Base-by-base conservation (phyloP, 306 rosid species). In the Casuarina glauca region DNA sequence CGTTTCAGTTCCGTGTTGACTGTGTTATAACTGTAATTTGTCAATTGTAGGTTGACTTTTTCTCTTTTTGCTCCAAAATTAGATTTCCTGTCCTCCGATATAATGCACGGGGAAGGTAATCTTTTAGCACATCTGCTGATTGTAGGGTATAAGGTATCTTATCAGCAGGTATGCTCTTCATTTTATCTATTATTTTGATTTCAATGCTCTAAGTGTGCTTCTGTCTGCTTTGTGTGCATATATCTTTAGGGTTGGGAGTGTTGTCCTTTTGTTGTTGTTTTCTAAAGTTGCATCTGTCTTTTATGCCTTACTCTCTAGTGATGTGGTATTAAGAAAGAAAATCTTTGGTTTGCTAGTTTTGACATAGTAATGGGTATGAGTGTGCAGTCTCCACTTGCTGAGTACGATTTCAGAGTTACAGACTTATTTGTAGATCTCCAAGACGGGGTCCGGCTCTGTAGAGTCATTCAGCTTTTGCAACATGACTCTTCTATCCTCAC, bases 101-200 rank as follows among this genome's bases (percentile, higher is more conserved):
- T 92, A 73, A 90, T 92, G 97, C 97, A 86, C 2, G 98, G 98
- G 74, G 98, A 94, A 90, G 98, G 98, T 78, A 94, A 90, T 82
- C 80, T 94, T 79, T 72, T 87, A 61, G 84, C 93, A 73, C 98
- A 94, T 84, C 83, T 94, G 90, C 83, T 80, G 83, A 83, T 88
- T 69, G 62, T 94, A 67, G 93, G 98, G 55, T 92, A 92, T 88
- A 94, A 90, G 84, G 78, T 88, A 74, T 86, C 95, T 61, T 88
- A 94, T 81, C 85, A 87, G 73, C 98, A 94, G 97, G 98, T 90
- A 44, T 50, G 86, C 70, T 57, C 73, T 61, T 62, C 73, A 50
- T 81, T 75, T 63, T 55, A 39, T 76, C 53, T 69, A 74, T 72
- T 61, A 51, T 81, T 73, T 60, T 74, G 55, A 70, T 53, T 79